Base-by-base conservation (phyloP, 2,329 filamentous ascomycete species). In the Fusarium camptoceras region DNA sequence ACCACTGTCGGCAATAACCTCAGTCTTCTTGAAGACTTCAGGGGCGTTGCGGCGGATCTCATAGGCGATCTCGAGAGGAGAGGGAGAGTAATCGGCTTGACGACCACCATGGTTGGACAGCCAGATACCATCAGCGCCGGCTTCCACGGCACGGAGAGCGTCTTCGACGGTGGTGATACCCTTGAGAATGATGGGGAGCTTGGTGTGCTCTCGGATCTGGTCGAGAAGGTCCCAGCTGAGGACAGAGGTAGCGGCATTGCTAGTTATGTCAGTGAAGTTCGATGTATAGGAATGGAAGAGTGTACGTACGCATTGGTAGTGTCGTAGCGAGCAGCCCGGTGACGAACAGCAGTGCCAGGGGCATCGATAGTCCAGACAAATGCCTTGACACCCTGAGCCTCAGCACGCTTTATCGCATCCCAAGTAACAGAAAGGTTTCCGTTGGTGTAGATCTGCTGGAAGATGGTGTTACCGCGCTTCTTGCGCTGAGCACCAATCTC, bases 41-140 rank as follows among this genome's bases (percentile, higher is more conserved):
- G 80, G 79, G 8, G 77, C 77, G 68, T 81, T 78, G 59, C 76
- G 76, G 43, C 78, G 78, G 64, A 80, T 77, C 62, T 81, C 73
- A 30, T 73, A 73, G 18, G 70, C 70, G 1, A 72, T 71, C 43
- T 75, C 73, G 8, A 75, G 70, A 8, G 73, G 73, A 11, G 72
- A 73, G 8, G 73, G 73, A 6, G 73, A 73, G 63, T 71, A 74
- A 68, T 83, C 81, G 2, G 82, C 76, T 63, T 83, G 80, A n/a
- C 81, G 76, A 9, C 79, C 80, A 28, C 81, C 81, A 66, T 83
- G 81, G 72, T 83, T 83, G 37, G 77, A 80, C 10, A 83, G 75
- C 73, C 78, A 80, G 51, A 83, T 81, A 27, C 74, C 80, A n/a
- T 76, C 73, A 1, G 75, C 77, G 0, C 78, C 77, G 39, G 77